Evolutionary conservation across 192 early-diverging fungal genomes (phyloP).

Genomic region (Backusella australiensis): DNA sequence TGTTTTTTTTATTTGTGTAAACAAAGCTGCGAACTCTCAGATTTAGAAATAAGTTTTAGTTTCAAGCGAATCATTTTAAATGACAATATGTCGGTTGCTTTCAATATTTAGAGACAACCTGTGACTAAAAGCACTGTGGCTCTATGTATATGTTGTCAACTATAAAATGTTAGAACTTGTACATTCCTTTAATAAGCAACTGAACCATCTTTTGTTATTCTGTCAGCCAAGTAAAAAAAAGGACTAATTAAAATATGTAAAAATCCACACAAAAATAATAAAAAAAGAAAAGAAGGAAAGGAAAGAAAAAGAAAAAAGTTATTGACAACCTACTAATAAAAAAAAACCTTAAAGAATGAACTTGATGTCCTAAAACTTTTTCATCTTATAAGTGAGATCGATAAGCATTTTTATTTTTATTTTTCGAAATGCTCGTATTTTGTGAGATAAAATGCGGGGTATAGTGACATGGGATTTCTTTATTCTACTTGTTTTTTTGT

Average conservation of each 20-base stretch:
- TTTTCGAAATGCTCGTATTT: background rate
- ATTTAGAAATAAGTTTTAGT: constrained; percentile 6
- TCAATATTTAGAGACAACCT: background rate
- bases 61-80: constrained; percentile 5
- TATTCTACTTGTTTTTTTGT: background rate
- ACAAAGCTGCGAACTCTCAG: background rate
- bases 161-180: background rate
- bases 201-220: constrained; percentile 4
- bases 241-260: constrained; percentile 10
- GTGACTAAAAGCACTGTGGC: background rate
- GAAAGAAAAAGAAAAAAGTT: background rate
- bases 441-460: constrained; percentile 1
- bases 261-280: background rate
- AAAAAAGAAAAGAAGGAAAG: background rate
- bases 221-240: constrained; percentile 5
- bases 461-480: background rate
- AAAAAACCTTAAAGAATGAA: background rate
- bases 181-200: constrained; percentile 10
- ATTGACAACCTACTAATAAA: background rate
- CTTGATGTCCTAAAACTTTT: background rate
- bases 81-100: constrained; percentile 6
- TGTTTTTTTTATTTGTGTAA: background rate
- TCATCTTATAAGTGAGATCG: background rate
- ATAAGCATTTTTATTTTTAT: background rate
- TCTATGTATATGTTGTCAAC: background rate